A percentile compares a stretch with the other conserved stretches of the same genome.
Evolutionary conservation across 176 grass and related monocot species (phyloP).

Genomic region (Phragmites australis): DNA sequence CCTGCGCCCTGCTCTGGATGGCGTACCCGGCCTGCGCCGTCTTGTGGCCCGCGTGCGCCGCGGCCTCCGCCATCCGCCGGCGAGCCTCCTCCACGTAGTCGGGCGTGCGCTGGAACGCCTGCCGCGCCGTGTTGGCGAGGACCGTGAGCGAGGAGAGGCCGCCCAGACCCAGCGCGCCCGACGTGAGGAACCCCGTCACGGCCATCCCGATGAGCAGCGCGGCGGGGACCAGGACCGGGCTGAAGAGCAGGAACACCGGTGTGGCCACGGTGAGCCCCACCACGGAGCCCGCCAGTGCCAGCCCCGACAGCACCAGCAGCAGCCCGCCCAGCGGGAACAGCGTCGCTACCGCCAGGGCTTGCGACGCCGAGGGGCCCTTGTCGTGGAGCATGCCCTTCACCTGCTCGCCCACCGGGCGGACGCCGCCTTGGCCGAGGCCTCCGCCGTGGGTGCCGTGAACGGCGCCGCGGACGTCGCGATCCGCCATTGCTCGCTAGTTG

Average conservation of each 20-base stretch:
- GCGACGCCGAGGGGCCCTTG: conserved; percentile 69
- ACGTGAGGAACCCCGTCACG: conserved; percentile 72
- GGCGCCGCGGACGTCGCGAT: conserved; percentile 43
- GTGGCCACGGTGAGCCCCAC: conserved; percentile 64
- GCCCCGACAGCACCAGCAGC: conserved; percentile 65
- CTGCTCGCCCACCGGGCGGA: conserved; percentile 28
- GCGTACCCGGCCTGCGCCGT: conserved; percentile 48
- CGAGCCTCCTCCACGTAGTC: conserved; percentile 72
- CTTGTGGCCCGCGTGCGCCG: conserved; percentile 60
- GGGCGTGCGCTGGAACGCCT: conserved; percentile 50
- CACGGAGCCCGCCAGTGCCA: conserved; percentile 60
- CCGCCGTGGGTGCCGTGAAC: background rate
- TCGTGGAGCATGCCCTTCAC: conserved; percentile 62
- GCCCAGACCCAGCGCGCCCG: conserved; percentile 70
- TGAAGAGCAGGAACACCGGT: conserved; percentile 88
- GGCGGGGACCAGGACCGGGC: conserved; percentile 75
- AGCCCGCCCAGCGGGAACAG: conserved; percentile 82
- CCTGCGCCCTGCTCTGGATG: conserved; percentile 68
- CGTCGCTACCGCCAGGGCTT: conserved; percentile 79
- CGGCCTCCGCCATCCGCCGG: conserved; percentile 62
- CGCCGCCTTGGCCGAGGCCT: background rate
- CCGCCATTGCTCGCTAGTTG: conserved; percentile 38
- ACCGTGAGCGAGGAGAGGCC: conserved; percentile 65
- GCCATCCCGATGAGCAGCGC: conserved; percentile 72
- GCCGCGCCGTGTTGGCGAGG: conserved; percentile 52